Conservation (phyloP, 2,329 filamentous ascomycete species). For the Annulohypoxylon truncatum region DNA sequence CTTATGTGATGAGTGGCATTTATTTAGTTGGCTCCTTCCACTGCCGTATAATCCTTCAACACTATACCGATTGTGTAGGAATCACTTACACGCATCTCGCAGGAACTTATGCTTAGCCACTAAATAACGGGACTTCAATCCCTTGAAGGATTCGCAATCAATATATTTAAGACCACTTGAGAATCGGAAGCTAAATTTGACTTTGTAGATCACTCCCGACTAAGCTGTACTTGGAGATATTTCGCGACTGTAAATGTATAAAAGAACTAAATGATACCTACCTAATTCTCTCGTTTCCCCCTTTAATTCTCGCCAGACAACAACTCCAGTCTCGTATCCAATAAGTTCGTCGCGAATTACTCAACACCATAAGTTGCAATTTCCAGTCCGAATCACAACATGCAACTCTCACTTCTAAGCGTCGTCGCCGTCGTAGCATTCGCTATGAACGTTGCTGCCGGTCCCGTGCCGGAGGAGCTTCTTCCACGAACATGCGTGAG, state of each 20-base stretch:
- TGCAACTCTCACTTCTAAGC: slow-evolving; percentile 20
- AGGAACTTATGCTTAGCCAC: not conserved
- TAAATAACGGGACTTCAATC: not conserved
- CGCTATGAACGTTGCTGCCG: slow-evolving; percentile 12
- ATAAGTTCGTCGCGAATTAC: not conserved
- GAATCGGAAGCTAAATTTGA: not conserved
- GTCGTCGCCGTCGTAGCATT: slow-evolving; percentile 5
- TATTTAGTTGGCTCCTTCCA: not conserved
- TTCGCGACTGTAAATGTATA: not conserved
- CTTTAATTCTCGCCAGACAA: not conserved
- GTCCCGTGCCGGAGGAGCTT: slow-evolving; percentile 21
- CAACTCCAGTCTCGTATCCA: not conserved
- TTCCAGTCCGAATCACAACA: slow-evolving; percentile 5
- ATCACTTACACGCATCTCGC: not conserved
- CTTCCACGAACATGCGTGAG: slow-evolving; percentile 23
- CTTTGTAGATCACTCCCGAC: not conserved
- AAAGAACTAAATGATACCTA: not conserved
- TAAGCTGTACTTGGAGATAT: not conserved
- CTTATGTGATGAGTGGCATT: no score
- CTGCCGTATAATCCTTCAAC: not conserved
- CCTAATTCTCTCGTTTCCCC: not conserved
- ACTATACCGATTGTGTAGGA: not conserved
- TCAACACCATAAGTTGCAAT: slow-evolving; percentile 6
- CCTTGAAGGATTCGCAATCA: not conserved
- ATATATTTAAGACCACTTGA: not conserved